Conservation (phyloP, 371 early-diverging fungal species). For the Mucor velutinosus region DNA sequence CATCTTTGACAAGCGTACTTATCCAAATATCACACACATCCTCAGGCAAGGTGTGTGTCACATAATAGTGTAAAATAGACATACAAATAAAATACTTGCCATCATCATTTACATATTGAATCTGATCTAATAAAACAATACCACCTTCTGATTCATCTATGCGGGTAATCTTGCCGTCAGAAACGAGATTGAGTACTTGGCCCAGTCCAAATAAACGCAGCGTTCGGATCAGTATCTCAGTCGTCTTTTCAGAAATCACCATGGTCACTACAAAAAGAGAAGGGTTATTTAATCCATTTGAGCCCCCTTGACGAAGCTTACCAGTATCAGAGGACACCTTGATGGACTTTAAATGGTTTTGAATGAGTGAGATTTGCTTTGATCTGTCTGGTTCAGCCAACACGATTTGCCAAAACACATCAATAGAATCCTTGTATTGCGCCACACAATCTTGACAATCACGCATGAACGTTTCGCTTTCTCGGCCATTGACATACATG, state of each 20-base stretch:
- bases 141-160: constrained; percentile 14
- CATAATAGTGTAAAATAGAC: constrained; percentile 29
- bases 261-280: not conserved
- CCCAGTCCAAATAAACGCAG: constrained; percentile 18
- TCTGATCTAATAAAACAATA: constrained; percentile 22
- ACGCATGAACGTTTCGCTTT: constrained; percentile 5
- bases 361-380: not conserved
- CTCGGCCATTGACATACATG: constrained; percentile 26
- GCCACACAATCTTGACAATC: constrained; percentile 7
- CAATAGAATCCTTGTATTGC: constrained; percentile 20
- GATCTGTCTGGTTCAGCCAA: not conserved
- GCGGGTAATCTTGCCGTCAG: constrained; percentile 3
- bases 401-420: constrained; percentile 35
- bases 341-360: not conserved
- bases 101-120: constrained; percentile 1
- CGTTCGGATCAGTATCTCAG: constrained; percentile 27
- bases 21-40: constrained; percentile 31
- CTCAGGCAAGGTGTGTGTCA: constrained; percentile 23
- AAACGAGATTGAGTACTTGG: constrained; percentile 16
- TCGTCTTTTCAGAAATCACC: constrained; percentile 19
- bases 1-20: constrained; percentile 22
- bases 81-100: constrained; percentile 40
- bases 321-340: not conserved
- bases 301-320: not conserved
- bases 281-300: not conserved